Percentiles rank a stretch among this genome's conserved stretches.
phyloP scores from a whole-genome alignment of 495 filamentous ascomycete genomes.

The Neohortaea acidophila region DNA sequence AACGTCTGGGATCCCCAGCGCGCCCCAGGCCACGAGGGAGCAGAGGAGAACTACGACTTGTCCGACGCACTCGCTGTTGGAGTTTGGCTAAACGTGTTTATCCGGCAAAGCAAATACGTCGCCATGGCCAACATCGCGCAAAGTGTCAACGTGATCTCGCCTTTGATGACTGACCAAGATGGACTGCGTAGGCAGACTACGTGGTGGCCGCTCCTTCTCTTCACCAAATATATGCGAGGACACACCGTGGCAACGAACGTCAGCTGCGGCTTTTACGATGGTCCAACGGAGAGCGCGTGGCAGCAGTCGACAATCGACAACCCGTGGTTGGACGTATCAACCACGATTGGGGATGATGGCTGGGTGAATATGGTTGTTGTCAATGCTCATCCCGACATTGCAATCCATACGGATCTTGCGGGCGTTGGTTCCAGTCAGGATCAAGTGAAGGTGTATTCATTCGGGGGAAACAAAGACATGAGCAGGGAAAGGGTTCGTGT shows the following conservation, averaged over 20 bases:
- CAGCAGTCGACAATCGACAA: conserved; percentile 46
- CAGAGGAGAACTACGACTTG: conserved; percentile 57
- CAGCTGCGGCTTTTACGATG: conserved; percentile 41
- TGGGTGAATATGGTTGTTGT: conserved; percentile 50
- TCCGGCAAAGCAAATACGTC: conserved; percentile 55
- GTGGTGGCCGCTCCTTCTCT: conserved; percentile 63
- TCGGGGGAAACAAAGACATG: too few species aligned
- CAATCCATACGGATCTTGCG: too few species aligned
- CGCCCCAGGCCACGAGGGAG: conserved; percentile 49
- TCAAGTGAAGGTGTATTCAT: too few species aligned
- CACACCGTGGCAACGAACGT: conserved; percentile 49
- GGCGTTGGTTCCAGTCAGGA: too few species aligned
- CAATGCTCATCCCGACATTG: conserved; percentile 46
- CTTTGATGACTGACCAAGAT: conserved; percentile 50
- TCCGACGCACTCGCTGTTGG: conserved; percentile 61
- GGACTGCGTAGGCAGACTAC: conserved; percentile 58
- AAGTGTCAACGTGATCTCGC: conserved; percentile 63
- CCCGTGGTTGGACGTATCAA: conserved; percentile 58
- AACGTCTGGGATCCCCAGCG: conserved; percentile 69
- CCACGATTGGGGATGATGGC: conserved; percentile 45
- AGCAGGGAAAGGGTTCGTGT: too few species aligned
- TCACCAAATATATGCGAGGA: conserved; percentile 60
- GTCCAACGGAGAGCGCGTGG: conserved; percentile 50
- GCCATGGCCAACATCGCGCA: conserved; percentile 76
- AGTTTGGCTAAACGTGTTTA: conserved; percentile 62